phyloP scores from a whole-genome alignment of 2,329 filamentous ascomycete species.

The Fusarium nanum region DNA sequence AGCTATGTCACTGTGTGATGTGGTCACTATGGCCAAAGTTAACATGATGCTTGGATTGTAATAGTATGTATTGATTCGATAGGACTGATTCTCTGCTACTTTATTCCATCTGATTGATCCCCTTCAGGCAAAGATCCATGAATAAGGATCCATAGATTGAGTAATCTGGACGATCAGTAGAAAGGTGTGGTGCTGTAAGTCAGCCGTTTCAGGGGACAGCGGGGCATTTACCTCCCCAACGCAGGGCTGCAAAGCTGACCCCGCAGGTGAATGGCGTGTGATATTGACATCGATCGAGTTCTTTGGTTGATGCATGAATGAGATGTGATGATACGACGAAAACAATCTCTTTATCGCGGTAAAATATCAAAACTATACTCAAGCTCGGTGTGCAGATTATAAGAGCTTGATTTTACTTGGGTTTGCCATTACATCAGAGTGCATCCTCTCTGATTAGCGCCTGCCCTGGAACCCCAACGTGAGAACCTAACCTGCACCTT shows the following conservation, averaged over 20 bases:
- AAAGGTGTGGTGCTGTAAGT: conserved; percentile 20
- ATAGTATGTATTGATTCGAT: neutral
- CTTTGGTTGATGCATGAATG: conserved; percentile 14
- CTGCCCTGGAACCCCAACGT: conserved; percentile 6
- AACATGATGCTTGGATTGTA: too few species aligned
- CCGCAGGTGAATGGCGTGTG: conserved; percentile 29
- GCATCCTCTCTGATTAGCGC: conserved; percentile 14
- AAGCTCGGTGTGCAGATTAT: neutral
- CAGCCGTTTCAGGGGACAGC: conserved; percentile 9
- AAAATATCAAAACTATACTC: neutral
- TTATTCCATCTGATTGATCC: neutral
- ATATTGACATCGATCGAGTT: conserved; percentile 5
- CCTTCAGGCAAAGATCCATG: neutral
- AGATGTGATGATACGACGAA: conserved; percentile 13
- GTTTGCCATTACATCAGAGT: conserved; percentile 10
- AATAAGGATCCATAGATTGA: neutral
- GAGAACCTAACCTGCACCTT: conserved; percentile 21
- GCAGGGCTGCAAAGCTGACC: conserved; percentile 7
- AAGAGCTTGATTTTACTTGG: neutral
- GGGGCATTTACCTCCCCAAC: conserved; percentile 3
- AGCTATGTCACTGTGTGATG: conserved; percentile 1
- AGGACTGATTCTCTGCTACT: neutral
- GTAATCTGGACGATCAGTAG: neutral
- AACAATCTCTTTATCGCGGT: neutral
- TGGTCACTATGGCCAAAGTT: neutral